Conservation (phyloP, 2,329 filamentous ascomycete genomes). For the Zasmidium citrigriseum region DNA sequence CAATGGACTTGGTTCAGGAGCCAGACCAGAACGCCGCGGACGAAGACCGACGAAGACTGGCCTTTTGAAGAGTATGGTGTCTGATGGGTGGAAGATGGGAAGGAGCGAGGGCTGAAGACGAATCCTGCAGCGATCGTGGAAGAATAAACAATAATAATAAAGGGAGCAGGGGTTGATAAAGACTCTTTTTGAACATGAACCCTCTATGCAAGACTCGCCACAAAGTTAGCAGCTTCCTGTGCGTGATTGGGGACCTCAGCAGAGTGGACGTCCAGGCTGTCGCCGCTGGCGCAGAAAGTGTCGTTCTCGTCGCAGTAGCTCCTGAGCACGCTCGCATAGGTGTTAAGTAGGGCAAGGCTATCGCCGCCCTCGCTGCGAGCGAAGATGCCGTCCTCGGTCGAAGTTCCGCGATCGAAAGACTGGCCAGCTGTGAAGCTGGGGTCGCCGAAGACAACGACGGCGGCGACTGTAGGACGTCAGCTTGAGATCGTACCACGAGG, state of each 20-base stretch:
- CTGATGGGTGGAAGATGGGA: no score
- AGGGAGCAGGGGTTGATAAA: no score
- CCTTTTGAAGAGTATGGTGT: no score
- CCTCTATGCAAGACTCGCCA: not conserved
- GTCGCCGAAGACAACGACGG: slow-evolving; percentile 38
- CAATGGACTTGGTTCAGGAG: no score
- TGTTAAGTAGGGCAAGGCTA: slow-evolving; percentile 19
- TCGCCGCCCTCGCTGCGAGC: slow-evolving; percentile 1
- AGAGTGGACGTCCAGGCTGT: slow-evolving; percentile 15
- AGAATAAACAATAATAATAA: no score
- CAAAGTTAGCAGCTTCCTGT: slow-evolving; percentile 17
- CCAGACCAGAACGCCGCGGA: no score
- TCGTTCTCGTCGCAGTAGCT: slow-evolving; percentile 23
- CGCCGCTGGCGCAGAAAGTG: slow-evolving; percentile 20
- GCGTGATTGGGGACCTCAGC: slow-evolving; percentile 17
- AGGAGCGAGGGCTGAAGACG: no score
- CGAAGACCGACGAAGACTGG: no score
- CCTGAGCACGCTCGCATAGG: slow-evolving; percentile 14
- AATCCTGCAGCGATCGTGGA: no score
- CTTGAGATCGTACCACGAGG: not conserved
- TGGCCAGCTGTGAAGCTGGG: slow-evolving; percentile 31
- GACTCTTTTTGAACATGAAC: no score
- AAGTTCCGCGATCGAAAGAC: slow-evolving; percentile 33
- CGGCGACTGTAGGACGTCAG: slow-evolving; percentile 25
- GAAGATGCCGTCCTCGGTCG: slow-evolving; percentile 28